Evolutionary conservation across 257 asterid species (phyloP).

Genomic region (Solanum virginianum): DNA sequence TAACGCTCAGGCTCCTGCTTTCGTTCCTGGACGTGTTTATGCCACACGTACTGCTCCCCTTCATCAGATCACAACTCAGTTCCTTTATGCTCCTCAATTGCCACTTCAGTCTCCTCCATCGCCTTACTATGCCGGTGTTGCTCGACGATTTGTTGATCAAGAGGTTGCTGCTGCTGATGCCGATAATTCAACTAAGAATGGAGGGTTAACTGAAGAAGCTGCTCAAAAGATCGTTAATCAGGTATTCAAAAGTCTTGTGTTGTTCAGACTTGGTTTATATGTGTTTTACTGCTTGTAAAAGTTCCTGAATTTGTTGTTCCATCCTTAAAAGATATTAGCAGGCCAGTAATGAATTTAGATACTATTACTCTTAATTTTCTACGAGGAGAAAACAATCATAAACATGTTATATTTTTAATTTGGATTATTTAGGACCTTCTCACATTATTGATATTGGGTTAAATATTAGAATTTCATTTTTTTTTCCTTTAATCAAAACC

Average conservation of each 20-base stretch:
- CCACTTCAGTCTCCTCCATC: conserved; percentile 6
- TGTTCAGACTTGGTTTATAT: not conserved
- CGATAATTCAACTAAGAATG: conserved; percentile 17
- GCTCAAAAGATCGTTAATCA: conserved; percentile 59
- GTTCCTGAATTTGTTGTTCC: not conserved
- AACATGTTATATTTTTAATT: not conserved
- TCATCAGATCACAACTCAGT: not conserved
- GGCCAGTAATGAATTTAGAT: not conserved
- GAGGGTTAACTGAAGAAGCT: conserved; percentile 32
- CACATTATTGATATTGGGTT: not conserved
- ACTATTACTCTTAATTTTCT: not conserved
- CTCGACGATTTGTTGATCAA: conserved; percentile 19
- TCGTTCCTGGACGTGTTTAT: conserved; percentile 28
- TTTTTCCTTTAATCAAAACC: not conserved
- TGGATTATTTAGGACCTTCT: not conserved
- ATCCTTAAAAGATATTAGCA: not conserved
- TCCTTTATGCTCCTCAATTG: not conserved
- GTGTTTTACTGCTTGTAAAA: not conserved
- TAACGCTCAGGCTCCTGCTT: conserved; percentile 75
- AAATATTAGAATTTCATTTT: not conserved
- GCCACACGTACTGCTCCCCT: not conserved
- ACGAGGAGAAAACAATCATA: not conserved
- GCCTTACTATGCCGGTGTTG: conserved; percentile 30
- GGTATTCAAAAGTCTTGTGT: conserved; percentile 18
- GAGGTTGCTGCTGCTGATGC: conserved; percentile 17